Evolutionary conservation across 2,329 filamentous ascomycete species (phyloP).

Genomic region (Pestalotiopsis fici): DNA sequence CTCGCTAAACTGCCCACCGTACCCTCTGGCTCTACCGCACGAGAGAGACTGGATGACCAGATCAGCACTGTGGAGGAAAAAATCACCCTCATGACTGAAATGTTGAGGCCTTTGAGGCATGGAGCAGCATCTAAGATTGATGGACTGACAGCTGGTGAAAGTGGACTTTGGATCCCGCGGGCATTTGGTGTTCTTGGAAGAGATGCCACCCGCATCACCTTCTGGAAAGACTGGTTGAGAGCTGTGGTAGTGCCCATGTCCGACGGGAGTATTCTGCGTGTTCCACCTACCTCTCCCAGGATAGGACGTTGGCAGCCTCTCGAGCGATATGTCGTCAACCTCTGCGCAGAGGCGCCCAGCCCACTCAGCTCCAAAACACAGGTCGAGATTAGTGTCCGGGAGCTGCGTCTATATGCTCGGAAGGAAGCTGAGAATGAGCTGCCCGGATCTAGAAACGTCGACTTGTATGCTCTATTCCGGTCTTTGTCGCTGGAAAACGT

Average conservation of each 20-base stretch:
- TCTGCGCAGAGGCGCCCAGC: slow-evolving; percentile 92
- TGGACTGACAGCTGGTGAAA: slow-evolving; percentile 91
- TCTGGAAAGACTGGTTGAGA: slow-evolving; percentile 99
- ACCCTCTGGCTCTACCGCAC: slow-evolving; percentile 75
- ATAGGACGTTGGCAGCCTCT: slow-evolving; percentile 95
- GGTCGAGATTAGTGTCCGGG: slow-evolving; percentile 86
- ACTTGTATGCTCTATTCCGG: slow-evolving; percentile 90
- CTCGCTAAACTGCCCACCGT: slow-evolving; percentile 80
- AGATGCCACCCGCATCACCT: slow-evolving; percentile 79
- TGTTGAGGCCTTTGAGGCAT: slow-evolving; percentile 87
- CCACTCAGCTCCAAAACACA: slow-evolving; percentile 94
- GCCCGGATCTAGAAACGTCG: slow-evolving; percentile 85
- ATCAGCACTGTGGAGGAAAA: slow-evolving; percentile 97
- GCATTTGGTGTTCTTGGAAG: slow-evolving; percentile 91
- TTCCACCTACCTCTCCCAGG: slow-evolving; percentile 85
- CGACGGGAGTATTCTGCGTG: slow-evolving; percentile 77
- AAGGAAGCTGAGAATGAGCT: slow-evolving; percentile 93
- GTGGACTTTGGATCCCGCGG: slow-evolving; percentile 91
- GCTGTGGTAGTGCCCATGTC: slow-evolving; percentile 95
- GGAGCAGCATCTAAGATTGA: slow-evolving; percentile 97
- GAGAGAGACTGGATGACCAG: slow-evolving; percentile 87
- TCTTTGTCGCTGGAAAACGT: slow-evolving; percentile 90
- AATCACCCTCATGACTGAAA: slow-evolving; percentile 94
- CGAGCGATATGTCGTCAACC: slow-evolving; percentile 94
- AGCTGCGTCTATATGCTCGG: slow-evolving; percentile 87